Evolutionary conservation across 768 basidiomycete species (phyloP).

Genomic region (Kwoniella botswanensis): DNA sequence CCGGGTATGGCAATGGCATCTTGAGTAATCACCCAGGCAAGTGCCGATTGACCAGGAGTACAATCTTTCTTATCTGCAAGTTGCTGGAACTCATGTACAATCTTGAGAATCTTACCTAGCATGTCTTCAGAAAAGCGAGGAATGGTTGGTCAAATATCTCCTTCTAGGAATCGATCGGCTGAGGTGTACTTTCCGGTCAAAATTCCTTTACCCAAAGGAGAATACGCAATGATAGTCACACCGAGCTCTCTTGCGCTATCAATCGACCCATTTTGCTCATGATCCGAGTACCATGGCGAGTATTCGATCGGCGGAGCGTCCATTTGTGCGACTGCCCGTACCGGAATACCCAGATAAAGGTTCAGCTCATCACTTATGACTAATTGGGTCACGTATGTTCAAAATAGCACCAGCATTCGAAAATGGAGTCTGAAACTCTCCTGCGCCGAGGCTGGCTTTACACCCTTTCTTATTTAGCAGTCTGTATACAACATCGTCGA

Average conservation of each 20-base stretch:
- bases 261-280: conserved; percentile 52
- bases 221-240: conserved; percentile 61
- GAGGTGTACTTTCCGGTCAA: conserved; percentile 51
- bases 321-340: conserved; percentile 41
- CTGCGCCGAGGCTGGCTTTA: no score
- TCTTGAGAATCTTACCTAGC: conserved; percentile 57
- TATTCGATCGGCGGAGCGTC: conserved; percentile 56
- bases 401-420: no score
- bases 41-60: conserved; percentile 57
- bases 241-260: conserved; percentile 60
- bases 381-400: no score
- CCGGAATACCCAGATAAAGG: no score
- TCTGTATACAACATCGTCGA: not conserved
- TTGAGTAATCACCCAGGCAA: conserved; percentile 58
- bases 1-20: conserved; percentile 57
- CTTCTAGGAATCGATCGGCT: no score
- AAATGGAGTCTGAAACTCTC: no score
- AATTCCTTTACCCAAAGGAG: conserved; percentile 60
- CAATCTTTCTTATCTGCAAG: conserved; percentile 57
- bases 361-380: no score
- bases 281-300: conserved; percentile 54
- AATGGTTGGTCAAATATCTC: conserved; percentile 35
- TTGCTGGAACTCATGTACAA: conserved; percentile 57
- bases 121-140: conserved; percentile 58
- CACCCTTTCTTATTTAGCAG: no score